A percentile compares a stretch with the other conserved stretches of the same genome.
phyloP scores from a whole-genome alignment of 78 protist species.

The Planoprotostelium fungivorum region DNA sequence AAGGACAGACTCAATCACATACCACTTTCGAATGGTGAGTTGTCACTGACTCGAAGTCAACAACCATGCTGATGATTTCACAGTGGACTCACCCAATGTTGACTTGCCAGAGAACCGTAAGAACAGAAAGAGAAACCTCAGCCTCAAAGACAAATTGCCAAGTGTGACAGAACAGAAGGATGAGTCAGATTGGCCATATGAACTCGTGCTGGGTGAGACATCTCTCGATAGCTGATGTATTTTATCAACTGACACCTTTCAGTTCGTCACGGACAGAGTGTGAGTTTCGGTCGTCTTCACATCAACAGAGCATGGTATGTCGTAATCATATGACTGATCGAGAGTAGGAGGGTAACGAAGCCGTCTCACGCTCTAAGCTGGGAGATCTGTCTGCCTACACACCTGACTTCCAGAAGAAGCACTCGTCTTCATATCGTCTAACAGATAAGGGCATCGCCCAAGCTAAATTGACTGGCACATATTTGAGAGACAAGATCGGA shows the following conservation, averaged over 20 bases:
- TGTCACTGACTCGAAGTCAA: too few species aligned
- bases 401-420: conserved; percentile 44
- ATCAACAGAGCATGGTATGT: too few species aligned
- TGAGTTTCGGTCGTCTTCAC: not conserved
- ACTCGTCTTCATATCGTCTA: conserved; percentile 57
- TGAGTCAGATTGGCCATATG: conserved; percentile 53
- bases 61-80: too few species aligned
- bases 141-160: not conserved
- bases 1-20: too few species aligned
- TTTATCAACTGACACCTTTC: not conserved
- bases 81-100: not conserved
- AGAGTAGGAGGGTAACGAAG: conserved; percentile 38
- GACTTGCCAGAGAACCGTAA: not conserved
- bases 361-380: conserved; percentile 46
- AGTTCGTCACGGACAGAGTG: conserved; percentile 59
- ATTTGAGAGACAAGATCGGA: conserved; percentile 58
- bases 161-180: not conserved
- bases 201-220: conserved; percentile 16
- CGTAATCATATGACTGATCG: not conserved
- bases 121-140: not conserved
- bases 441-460: conserved; percentile 60
- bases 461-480: conserved; percentile 60
- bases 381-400: conserved; percentile 65
- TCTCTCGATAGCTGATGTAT: not conserved
- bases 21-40: too few species aligned